Evolutionary conservation across 192 early-diverging fungal genomes (phyloP).

Genomic region (Coemansia guatemalensis): DNA sequence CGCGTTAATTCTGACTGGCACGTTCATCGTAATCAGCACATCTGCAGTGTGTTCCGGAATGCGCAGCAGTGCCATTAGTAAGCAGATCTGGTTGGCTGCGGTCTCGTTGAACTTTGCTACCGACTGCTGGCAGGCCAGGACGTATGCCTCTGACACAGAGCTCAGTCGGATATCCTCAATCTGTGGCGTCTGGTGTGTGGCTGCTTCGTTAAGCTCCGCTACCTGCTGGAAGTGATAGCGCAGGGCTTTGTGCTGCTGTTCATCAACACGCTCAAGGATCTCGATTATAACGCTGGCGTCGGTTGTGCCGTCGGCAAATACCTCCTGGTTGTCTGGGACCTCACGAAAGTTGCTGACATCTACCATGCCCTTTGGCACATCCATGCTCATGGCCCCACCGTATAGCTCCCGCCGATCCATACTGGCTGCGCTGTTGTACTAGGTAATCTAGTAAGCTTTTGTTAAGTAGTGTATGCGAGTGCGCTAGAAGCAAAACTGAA

Average conservation of each 20-base stretch:
- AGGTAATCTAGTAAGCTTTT: too few species aligned
- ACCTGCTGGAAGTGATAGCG: conserved; percentile 78
- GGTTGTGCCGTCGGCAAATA: conserved; percentile 68
- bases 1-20: conserved; percentile 58
- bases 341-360: conserved; percentile 76
- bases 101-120: conserved; percentile 81
- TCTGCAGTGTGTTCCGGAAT: conserved; percentile 70
- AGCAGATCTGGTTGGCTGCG: conserved; percentile 57
- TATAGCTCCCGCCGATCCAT: conserved; percentile 51
- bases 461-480: too few species aligned
- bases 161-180: conserved; percentile 11
- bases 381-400: conserved; percentile 69
- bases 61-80: conserved; percentile 73
- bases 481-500: too few species aligned
- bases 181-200: conserved; percentile 16
- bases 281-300: conserved; percentile 88
- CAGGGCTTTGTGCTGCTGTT: conserved; percentile 53
- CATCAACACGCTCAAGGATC: conserved; percentile 67
- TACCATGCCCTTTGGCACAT: conserved; percentile 57
- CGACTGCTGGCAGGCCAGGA: conserved; percentile 63
- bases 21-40: conserved; percentile 75
- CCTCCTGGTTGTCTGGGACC: conserved; percentile 92
- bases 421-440: too few species aligned
- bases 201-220: conserved; percentile 74
- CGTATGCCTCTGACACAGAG: conserved; percentile 20